Conservation (phyloP, 140 eudicot genomes). For the Erigeron philadelphicus region DNA sequence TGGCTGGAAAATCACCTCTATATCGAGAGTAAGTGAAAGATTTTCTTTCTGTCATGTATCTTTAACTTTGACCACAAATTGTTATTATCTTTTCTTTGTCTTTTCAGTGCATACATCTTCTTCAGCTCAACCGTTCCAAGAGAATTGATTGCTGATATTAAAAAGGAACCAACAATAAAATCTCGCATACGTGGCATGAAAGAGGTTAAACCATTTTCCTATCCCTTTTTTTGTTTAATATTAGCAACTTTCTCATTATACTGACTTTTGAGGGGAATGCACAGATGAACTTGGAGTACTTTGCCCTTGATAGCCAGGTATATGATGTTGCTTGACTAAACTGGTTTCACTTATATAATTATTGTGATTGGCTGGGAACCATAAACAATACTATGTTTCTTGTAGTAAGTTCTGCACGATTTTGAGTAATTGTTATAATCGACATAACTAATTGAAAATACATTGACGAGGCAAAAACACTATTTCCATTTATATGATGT, state of each 20-base stretch:
- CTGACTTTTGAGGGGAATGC: conserved; percentile 31
- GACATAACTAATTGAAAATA: background rate
- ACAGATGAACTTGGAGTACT: conserved; percentile 99
- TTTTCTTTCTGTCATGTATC: background rate
- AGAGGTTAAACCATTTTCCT: conserved; percentile 46
- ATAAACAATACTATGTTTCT: background rate
- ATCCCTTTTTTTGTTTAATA: conserved; percentile 1
- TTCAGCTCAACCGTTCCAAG: conserved; percentile 72
- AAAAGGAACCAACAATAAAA: conserved; percentile 62
- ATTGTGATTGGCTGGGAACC: background rate
- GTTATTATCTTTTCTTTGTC: conserved; percentile 23
- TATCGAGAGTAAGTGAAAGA: conserved; percentile 70
- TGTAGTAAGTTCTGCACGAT: background rate
- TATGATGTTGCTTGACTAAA: conserved; percentile 18
- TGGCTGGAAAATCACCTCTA: conserved; percentile 78
- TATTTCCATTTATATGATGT: background rate
- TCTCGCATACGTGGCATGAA: conserved; percentile 81
- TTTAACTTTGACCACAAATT: conserved; percentile 8
- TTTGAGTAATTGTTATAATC: background rate
- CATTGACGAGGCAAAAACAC: background rate
- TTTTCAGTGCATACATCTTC: conserved; percentile 74
- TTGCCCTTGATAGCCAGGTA: conserved; percentile 97
- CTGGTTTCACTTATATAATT: background rate
- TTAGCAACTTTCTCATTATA: conserved; percentile 13
- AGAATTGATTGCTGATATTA: conserved; percentile 63